These are phyloP conservation scores for Laetiporus sulphureus DNA, from an alignment of 1,284 basidiomycete genomes.

Conservation along the genomic window DNA sequence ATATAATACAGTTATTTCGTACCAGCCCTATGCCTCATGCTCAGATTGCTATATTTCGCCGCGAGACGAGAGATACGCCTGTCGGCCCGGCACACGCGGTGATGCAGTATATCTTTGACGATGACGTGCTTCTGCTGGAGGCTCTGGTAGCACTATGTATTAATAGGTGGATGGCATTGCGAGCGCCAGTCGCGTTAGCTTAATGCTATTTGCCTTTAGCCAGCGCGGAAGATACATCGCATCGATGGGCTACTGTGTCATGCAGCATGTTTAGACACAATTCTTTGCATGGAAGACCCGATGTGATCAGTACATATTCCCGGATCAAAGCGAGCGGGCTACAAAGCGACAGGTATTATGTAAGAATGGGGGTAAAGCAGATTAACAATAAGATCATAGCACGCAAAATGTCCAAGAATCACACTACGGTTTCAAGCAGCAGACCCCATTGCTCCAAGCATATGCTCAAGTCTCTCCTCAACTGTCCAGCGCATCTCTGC, in stretches of 20 bases:
- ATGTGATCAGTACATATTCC: no score
- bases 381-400: constrained; percentile 4
- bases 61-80: constrained; percentile 38
- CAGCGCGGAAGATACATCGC: no score
- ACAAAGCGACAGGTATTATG: neutral
- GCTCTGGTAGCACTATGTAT: constrained; percentile 58
- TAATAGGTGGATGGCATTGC: constrained; percentile 67
- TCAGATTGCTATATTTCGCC: constrained; percentile 48
- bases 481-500: constrained; percentile 60
- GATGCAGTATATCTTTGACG: constrained; percentile 54
- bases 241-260: no score
- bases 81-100: constrained; percentile 58
- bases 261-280: no score
- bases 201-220: no score
- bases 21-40: constrained; percentile 41
- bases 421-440: constrained; percentile 17
- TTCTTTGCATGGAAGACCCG: no score
- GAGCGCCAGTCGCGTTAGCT: constrained; percentile 24
- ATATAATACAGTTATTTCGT: constrained; percentile 2
- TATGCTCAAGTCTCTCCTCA: constrained; percentile 69
- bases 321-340: constrained; percentile 1
- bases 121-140: constrained; percentile 54
- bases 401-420: constrained; percentile 8
- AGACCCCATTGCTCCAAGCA: constrained; percentile 54
- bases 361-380: neutral